Evolutionary conservation across 495 filamentous ascomycete genomes (phyloP).

Genomic region (Cenococcum geophilum): DNA sequence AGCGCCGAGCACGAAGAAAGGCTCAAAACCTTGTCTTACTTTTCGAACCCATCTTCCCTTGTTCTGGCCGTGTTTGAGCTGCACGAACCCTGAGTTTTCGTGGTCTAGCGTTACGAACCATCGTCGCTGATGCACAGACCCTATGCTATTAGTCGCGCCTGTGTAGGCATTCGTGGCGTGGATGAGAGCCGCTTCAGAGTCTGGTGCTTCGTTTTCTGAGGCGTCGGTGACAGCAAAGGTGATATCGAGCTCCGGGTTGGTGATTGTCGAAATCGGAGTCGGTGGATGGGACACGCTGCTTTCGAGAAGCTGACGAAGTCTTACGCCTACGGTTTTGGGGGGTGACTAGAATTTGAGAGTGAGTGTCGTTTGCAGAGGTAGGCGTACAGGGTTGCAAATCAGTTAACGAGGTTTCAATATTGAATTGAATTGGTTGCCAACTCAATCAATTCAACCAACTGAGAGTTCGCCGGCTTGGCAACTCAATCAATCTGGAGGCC

Average conservation of each 20-base stretch:
- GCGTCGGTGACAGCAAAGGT: constrained; percentile 10
- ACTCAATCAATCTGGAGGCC: no score
- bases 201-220: constrained; percentile 5
- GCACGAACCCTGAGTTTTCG: constrained; percentile 48
- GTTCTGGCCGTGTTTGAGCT: constrained; percentile 24
- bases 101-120: constrained; percentile 59
- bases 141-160: constrained; percentile 55
- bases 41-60: constrained; percentile 26
- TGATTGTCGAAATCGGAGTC: constrained; percentile 2
- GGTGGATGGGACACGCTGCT: not conserved
- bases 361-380: constrained; percentile 44
- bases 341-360: constrained; percentile 5
- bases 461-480: no score
- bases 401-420: no score
- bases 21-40: constrained; percentile 40
- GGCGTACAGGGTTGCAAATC: no score
- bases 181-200: constrained; percentile 36
- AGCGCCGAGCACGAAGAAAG: constrained; percentile 54
- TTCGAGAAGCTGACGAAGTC: not conserved
- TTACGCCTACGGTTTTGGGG: constrained; percentile 27
- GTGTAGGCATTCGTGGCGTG: constrained; percentile 59
- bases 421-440: no score
- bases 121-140: constrained; percentile 56
- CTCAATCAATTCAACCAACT: no score
- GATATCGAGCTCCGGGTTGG: not conserved